Evolutionary conservation across 805 yeast species (phyloP).

Genomic region (Candida maltosa): DNA sequence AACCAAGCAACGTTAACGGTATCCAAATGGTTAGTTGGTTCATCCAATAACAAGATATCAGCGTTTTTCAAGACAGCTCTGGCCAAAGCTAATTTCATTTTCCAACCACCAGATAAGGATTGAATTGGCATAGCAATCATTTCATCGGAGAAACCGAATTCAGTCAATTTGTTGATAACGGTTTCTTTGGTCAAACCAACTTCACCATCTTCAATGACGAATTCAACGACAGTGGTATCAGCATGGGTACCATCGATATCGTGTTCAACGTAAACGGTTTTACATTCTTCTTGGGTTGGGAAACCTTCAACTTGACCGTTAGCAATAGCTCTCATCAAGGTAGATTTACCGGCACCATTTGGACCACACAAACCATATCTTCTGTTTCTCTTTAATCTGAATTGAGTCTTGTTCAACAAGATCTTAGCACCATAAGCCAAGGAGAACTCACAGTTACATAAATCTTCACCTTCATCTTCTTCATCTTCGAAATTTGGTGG

Average conservation of each 20-base stretch:
- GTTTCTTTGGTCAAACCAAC: conserved; percentile 69
- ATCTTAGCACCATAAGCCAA: conserved; percentile 99
- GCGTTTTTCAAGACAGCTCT: conserved; percentile 99
- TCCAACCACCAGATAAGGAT: conserved; percentile 99
- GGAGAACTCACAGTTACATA: conserved; percentile 99
- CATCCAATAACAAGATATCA: conserved; percentile 95
- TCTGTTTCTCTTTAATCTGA: conserved; percentile 97
- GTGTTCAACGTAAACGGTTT: conserved; percentile 99
- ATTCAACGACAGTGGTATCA: conserved; percentile 90
- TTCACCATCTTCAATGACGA: conserved; percentile 81
- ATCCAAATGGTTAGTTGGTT: conserved; percentile 99
- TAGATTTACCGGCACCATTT: conserved; percentile 52
- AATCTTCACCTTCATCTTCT: conserved; percentile 98
- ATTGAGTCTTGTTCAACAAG: conserved; percentile 98
- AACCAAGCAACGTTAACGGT: conserved; percentile 99
- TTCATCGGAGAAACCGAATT: conserved; percentile 90
- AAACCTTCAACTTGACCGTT: conserved; percentile 99
- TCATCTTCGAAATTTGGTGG: conserved; percentile 95
- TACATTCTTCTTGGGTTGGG: conserved; percentile 99
- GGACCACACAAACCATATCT: conserved; percentile 94
- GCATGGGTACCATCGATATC: conserved; percentile 98
- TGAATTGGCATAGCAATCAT: conserved; percentile 93
- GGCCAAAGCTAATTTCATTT: conserved; percentile 99
- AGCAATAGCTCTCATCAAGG: conserved; percentile 92
- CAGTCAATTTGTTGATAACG: conserved; percentile 72